These are phyloP conservation scores for Saccharomycopsis malanga DNA, from an alignment of 805 yeast species.

Conservation along the genomic window DNA sequence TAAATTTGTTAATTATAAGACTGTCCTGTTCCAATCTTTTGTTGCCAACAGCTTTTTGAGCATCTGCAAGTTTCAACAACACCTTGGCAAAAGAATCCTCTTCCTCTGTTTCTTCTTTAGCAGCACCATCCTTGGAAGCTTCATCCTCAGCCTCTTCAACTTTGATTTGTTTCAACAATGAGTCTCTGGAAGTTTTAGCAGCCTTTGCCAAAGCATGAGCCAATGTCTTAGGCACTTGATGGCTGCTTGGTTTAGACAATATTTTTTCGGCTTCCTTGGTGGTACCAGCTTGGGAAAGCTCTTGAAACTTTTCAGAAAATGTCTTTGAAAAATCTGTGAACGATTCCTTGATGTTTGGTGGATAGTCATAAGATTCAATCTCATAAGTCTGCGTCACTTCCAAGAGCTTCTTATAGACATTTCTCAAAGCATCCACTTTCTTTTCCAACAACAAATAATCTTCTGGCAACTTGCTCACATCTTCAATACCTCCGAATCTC, in stretches of 20 bases:
- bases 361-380: slow-evolving; percentile 74
- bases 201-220: slow-evolving; percentile 62
- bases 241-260: slow-evolving; percentile 32
- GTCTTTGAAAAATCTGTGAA: slow-evolving; percentile 54
- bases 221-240: slow-evolving; percentile 57
- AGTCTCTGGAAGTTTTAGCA: slow-evolving; percentile 43
- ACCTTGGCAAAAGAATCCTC: slow-evolving; percentile 47
- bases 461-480: slow-evolving; percentile 65
- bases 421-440: slow-evolving; percentile 57
- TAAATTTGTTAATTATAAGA: slow-evolving; percentile 51
- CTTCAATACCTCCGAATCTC: slow-evolving; percentile 44
- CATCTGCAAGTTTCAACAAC: slow-evolving; percentile 46
- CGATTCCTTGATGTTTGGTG: slow-evolving; percentile 69
- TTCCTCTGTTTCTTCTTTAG: slow-evolving; percentile 32
- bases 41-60: slow-evolving; percentile 56
- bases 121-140: slow-evolving; percentile 8
- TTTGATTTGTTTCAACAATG: slow-evolving; percentile 28
- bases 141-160: slow-evolving; percentile 13
- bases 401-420: slow-evolving; percentile 47
- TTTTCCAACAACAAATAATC: slow-evolving; percentile 64
- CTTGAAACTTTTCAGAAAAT: slow-evolving; percentile 47
- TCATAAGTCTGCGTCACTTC: slow-evolving; percentile 56
- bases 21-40: slow-evolving; percentile 67
- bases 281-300: slow-evolving; percentile 54
- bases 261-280: slow-evolving; percentile 62